A percentile compares a stretch with the other conserved stretches of the same genome.
phyloP scores from a whole-genome alignment of 768 basidiomycete species.

The Ramaria rubella region DNA sequence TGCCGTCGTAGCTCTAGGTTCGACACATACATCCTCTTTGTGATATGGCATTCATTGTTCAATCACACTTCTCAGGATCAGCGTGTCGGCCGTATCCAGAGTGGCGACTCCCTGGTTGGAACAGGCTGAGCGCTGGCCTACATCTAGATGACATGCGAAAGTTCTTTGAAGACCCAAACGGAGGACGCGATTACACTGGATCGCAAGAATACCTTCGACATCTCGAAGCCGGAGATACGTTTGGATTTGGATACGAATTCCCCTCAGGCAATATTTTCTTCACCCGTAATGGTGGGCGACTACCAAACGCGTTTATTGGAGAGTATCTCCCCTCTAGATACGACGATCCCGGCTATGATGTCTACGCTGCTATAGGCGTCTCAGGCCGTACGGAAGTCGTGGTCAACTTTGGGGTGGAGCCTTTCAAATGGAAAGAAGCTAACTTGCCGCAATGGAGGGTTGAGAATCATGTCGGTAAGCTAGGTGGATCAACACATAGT shows the following conservation, averaged over 20 bases:
- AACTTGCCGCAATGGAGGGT: conserved; percentile 63
- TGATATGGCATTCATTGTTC: not conserved
- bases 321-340: conserved; percentile 40
- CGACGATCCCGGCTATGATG: conserved; percentile 39
- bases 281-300: conserved; percentile 54
- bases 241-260: conserved; percentile 64
- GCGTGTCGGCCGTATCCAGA: conserved; percentile 58
- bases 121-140: conserved; percentile 54
- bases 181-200: conserved; percentile 50
- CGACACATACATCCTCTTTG: not conserved
- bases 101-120: conserved; percentile 68
- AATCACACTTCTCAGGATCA: conserved; percentile 39
- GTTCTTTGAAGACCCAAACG: conserved; percentile 63
- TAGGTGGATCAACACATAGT: conserved; percentile 29
- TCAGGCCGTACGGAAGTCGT: conserved; percentile 38
- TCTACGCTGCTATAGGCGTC: conserved; percentile 60
- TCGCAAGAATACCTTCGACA: conserved; percentile 19
- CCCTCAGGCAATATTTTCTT: conserved; percentile 47
- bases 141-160: conserved; percentile 69
- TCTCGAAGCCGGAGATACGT: conserved; percentile 40
- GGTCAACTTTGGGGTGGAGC: conserved; percentile 61
- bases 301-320: conserved; percentile 52
- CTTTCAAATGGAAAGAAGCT: conserved; percentile 55
- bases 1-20: conserved; percentile 54
- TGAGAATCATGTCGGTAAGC: conserved; percentile 52